Evolutionary conservation across 2,329 filamentous ascomycete genomes (phyloP), one percentile per base, ranked within the genome.

Genomic region (Epichloe sp.): DNA sequence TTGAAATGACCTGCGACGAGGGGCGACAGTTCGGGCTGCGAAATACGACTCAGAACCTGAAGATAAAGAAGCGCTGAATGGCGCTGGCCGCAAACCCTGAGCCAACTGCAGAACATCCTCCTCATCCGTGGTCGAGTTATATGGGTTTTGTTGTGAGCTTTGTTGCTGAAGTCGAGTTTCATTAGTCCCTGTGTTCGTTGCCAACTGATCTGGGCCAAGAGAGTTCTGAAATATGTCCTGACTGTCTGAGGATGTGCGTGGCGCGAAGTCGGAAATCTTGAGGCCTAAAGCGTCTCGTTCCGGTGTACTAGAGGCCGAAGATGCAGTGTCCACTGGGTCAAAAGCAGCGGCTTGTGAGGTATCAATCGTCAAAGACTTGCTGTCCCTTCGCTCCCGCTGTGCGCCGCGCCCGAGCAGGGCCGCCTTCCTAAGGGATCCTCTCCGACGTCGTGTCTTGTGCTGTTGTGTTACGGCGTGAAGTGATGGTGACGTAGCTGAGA

Each of bases 351-450:
- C 55, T 37, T 65, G 62, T 23, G 65, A 63, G 19, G 67, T 71
- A 51, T 75, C 68, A 50, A 75, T 67, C 19, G 64, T 66, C 52
- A 74, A 59, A 17, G 69, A 63, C 50, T 71, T 77, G 51, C 66
- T 68, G 51, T 81, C 80, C 57, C 70, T 77, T 60, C 68, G 75
- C 58, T 79, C 80, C 54, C 78, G 75, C 64, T 78, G 81, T 50
- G 75, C 79, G 54, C 84, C 83, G 55, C 85, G 85, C 15, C 88
- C 87, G 17, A 95, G 74, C 47, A 95, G 73, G 26, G 88, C 89
- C 11, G 87, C 88, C 68, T 95, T 95, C 53, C 90, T 79, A 64
- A 96, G 72, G 11, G 90, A 95, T 4, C 88, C 89, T 63, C 86
- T 86, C 53, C 90, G 80, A 59, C 83, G 82, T 51, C 88, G 77